phyloP scores from a whole-genome alignment of 2,329 filamentous ascomycete species.

The Phialemoniopsis sp. region DNA sequence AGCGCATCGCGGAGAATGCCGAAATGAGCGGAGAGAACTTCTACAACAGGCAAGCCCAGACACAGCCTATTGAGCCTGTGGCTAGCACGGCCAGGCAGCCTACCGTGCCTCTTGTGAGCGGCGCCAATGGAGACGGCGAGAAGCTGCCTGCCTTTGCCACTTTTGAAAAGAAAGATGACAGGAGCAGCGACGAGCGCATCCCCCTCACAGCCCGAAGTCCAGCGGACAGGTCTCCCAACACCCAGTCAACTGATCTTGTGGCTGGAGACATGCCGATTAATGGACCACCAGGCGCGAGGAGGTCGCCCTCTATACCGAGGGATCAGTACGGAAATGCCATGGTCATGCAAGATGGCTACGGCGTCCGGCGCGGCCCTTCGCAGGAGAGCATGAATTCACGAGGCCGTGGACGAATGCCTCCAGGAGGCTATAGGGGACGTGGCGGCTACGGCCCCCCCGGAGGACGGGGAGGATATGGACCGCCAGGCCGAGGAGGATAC shows the following conservation, averaged over 20 bases:
- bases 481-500: conserved; percentile 24
- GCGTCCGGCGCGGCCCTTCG: conserved; percentile 40
- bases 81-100: conserved; percentile 34
- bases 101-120: conserved; percentile 53
- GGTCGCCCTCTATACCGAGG: conserved; percentile 32
- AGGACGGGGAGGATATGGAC: conserved; percentile 25
- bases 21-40: conserved; percentile 97
- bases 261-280: conserved; percentile 27
- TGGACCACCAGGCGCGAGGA: conserved; percentile 20
- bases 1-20: conserved; percentile 85
- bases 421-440: conserved; percentile 44
- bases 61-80: conserved; percentile 39
- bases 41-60: conserved; percentile 66
- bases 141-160: conserved; percentile 54
- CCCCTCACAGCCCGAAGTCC: conserved; percentile 65
- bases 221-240: conserved; percentile 50
- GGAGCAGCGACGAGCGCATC: conserved; percentile 64
- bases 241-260: conserved; percentile 31
- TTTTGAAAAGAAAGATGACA: conserved; percentile 62
- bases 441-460: conserved; percentile 41
- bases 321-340: conserved; percentile 65
- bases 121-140: conserved; percentile 45
- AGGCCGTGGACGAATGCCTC: conserved; percentile 39
- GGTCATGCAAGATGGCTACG: conserved; percentile 36
- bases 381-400: conserved; percentile 45